Evolutionary conservation across 192 early-diverging fungal genomes (phyloP).

Genomic region (Chytriomyces hyalinus): DNA sequence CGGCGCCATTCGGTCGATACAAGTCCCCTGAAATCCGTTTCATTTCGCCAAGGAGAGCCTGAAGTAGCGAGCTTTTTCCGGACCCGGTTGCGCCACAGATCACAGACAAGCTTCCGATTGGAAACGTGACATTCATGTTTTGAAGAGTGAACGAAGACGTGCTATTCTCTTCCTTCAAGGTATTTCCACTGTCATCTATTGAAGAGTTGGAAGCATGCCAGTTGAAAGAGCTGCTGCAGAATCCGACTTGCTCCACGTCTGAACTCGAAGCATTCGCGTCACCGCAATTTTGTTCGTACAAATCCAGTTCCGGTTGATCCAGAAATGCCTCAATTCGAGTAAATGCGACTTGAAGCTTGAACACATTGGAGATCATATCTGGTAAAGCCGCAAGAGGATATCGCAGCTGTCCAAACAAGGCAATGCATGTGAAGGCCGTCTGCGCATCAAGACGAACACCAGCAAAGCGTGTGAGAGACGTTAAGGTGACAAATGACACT

Average conservation of each 20-base stretch:
- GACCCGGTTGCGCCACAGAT: slow-evolving; percentile 67
- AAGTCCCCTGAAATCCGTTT: slow-evolving; percentile 34
- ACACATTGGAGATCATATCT: slow-evolving; percentile 59
- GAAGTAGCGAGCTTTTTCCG: slow-evolving; percentile 70
- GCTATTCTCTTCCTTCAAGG: slow-evolving; percentile 16
- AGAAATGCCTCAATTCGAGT: slow-evolving; percentile 74
- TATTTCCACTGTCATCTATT: no score
- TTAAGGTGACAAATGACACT: slow-evolving; percentile 61
- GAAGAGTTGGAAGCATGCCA: slow-evolving; percentile 17
- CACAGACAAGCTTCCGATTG: slow-evolving; percentile 52
- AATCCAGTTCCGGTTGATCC: slow-evolving; percentile 68
- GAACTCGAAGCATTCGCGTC: slow-evolving; percentile 61
- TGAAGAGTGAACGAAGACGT: slow-evolving; percentile 8
- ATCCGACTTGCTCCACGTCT: slow-evolving; percentile 11
- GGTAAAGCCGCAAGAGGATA: slow-evolving; percentile 56
- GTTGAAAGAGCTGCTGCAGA: background rate
- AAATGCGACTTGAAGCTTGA: slow-evolving; percentile 57
- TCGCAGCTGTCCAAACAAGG: slow-evolving; percentile 63
- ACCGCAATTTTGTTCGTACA: slow-evolving; percentile 12
- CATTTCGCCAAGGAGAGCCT: slow-evolving; percentile 74
- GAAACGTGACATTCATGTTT: slow-evolving; percentile 30
- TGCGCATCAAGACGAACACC: slow-evolving; percentile 64
- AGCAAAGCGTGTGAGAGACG: slow-evolving; percentile 55
- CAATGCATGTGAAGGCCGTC: slow-evolving; percentile 66
- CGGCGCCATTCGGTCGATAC: slow-evolving; percentile 35